A percentile compares a stretch with the other conserved stretches of the same genome.
Evolutionary conservation across 139 green algal species (phyloP).

Genomic region (Pycnococcus provasolii): DNA sequence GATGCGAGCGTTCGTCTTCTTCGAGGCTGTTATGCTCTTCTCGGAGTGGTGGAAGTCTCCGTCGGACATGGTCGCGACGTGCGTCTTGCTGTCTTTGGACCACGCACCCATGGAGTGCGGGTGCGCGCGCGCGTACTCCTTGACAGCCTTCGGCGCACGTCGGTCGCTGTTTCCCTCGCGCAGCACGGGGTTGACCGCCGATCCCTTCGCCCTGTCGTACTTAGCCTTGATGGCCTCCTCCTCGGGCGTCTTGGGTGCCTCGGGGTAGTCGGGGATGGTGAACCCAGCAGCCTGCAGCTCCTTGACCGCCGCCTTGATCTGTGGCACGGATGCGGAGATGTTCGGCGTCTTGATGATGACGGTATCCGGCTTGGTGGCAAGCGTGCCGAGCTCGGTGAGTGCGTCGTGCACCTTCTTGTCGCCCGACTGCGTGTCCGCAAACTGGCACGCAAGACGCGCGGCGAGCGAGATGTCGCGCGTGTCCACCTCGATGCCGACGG

Average conservation of each 20-base stretch:
- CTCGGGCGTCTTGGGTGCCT: constrained; percentile 4
- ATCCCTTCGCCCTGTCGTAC: constrained; percentile 23
- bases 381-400: constrained; percentile 12
- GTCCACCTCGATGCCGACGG: constrained; percentile 17
- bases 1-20: neutral
- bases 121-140: constrained; percentile 23
- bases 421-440: neutral
- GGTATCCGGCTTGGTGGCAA: constrained; percentile 12
- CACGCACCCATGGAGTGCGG: constrained; percentile 18
- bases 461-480: constrained; percentile 21
- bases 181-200: constrained; percentile 28
- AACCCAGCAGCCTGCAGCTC: constrained; percentile 24
- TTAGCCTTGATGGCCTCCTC: constrained; percentile 2
- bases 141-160: constrained; percentile 11
- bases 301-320: constrained; percentile 19
- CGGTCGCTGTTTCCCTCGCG: constrained; percentile 29
- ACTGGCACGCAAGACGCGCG: constrained; percentile 6
- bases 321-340: constrained; percentile 20
- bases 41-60: constrained; percentile 26
- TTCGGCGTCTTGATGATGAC: constrained; percentile 33
- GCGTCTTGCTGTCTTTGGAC: constrained; percentile 9
- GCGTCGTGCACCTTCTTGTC: neutral
- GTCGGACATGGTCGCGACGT: constrained; percentile 9
- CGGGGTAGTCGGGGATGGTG: constrained; percentile 13
- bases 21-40: constrained; percentile 1